Percentiles rank a stretch among this genome's conserved stretches.
phyloP scores from a whole-genome alignment of 306 rosid genomes.

The Alnus rubra region DNA sequence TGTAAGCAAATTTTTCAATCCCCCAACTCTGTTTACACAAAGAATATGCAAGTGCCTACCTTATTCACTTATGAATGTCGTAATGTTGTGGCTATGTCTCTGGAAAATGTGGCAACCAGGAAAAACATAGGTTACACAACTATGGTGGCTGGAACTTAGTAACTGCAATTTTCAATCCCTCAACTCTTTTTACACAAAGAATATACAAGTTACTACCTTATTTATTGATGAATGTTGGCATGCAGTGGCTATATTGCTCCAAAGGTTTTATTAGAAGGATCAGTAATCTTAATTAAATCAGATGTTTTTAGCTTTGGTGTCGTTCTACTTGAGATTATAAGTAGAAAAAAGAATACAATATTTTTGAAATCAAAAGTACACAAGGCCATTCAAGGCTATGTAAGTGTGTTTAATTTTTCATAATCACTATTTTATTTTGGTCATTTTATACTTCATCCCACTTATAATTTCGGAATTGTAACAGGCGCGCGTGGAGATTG shows the following conservation, averaged over 20 bases:
- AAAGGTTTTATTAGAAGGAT: conserved; percentile 44
- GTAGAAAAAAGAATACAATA: conserved; percentile 51
- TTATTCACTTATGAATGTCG: too few relatives aligned
- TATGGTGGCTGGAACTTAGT: conserved; percentile 22
- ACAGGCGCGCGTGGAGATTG: conserved; percentile 53
- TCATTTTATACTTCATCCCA: not conserved
- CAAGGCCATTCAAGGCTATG: conserved; percentile 52
- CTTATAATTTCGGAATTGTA: not conserved
- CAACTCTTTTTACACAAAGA: too few relatives aligned
- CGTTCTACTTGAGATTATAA: conserved; percentile 51
- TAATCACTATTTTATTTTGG: not conserved
- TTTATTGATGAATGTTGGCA: too few relatives aligned
- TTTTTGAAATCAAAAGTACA: conserved; percentile 32
- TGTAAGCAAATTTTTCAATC: not conserved
- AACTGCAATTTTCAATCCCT: not conserved
- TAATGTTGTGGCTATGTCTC: too few relatives aligned
- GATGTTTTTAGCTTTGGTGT: conserved; percentile 63
- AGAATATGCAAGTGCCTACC: too few relatives aligned
- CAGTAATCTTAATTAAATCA: conserved; percentile 44
- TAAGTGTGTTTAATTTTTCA: conserved; percentile 19
- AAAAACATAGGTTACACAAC: too few relatives aligned
- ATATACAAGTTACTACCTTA: not conserved
- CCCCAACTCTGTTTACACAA: too few relatives aligned
- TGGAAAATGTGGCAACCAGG: too few relatives aligned
- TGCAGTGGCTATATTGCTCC: conserved; percentile 59